A percentile compares a stretch with the other conserved stretches of the same genome.
phyloP scores from a whole-genome alignment of 148 eudicot genomes.

The Amaranthus palmeri region DNA sequence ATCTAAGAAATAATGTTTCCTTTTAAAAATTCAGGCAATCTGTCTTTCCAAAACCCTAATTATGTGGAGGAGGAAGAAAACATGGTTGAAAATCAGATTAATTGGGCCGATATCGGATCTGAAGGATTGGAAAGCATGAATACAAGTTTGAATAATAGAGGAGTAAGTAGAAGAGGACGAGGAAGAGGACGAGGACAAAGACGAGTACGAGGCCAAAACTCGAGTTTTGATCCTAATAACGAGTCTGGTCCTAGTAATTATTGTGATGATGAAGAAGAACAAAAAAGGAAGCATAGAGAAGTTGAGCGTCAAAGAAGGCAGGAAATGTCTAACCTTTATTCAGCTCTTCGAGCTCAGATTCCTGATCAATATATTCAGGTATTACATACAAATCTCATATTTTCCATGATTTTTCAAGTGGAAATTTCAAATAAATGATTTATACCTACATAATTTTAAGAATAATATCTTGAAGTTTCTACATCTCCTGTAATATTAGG shows the following conservation, averaged over 20 bases:
- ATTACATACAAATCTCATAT: not conserved
- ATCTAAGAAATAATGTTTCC: constrained; percentile 19
- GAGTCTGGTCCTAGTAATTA: not conserved
- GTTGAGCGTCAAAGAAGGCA: constrained; percentile 41
- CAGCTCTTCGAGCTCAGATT: constrained; percentile 31
- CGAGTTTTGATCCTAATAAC: not conserved
- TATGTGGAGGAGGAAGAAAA: constrained; percentile 11
- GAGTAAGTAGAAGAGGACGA: constrained; percentile 6
- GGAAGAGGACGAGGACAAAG: constrained; percentile 9
- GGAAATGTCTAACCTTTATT: constrained; percentile 36
- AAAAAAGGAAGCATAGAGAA: constrained; percentile 31
- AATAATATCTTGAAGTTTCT: too few species aligned
- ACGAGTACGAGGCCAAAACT: constrained; percentile 11
- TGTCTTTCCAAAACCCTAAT: constrained; percentile 20
- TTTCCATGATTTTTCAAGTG: too few species aligned
- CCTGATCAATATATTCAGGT: constrained; percentile 40
- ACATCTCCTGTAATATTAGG: too few species aligned
- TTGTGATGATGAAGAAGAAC: constrained; percentile 5
- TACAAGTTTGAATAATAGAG: not conserved
- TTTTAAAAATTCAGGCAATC: constrained; percentile 7
- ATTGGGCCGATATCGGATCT: constrained; percentile 4
- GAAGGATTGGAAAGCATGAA: constrained; percentile 1
- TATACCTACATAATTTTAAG: too few species aligned
- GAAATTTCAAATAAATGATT: too few species aligned
- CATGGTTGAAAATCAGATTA: constrained; percentile 10